phyloP scores from a whole-genome alignment of 208 protist genomes.

The Sergeia podlipaevii region DNA sequence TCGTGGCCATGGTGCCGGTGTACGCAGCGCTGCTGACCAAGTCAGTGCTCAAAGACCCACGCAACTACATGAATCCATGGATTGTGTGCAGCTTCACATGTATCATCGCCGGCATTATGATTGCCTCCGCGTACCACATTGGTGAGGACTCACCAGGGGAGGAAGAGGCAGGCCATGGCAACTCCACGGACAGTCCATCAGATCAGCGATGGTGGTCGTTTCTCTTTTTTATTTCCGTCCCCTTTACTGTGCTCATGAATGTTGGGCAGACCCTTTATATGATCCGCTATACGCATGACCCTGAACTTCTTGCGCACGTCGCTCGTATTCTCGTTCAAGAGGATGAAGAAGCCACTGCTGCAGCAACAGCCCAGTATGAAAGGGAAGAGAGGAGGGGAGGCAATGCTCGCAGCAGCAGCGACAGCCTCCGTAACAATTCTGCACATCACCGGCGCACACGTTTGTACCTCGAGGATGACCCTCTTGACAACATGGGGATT shows the following conservation, averaged over 20 bases:
- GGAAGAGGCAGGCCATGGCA: constrained; percentile 9
- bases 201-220: constrained; percentile 67
- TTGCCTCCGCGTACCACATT: constrained; percentile 51
- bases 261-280: constrained; percentile 82
- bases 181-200: too few relatives aligned
- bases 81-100: constrained; percentile 54
- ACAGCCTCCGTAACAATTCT: neutral
- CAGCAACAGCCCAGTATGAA: too few relatives aligned
- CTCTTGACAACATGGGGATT: too few relatives aligned
- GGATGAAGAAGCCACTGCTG: constrained; percentile 1
- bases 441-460: neutral
- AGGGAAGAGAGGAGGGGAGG: too few relatives aligned
- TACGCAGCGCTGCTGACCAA: constrained; percentile 73
- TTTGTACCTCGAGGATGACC: neutral
- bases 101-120: constrained; percentile 57
- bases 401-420: too few relatives aligned
- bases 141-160: constrained; percentile 16
- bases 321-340: constrained; percentile 9
- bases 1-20: constrained; percentile 63
- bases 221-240: constrained; percentile 79
- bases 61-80: constrained; percentile 56
- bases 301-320: constrained; percentile 44
- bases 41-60: constrained; percentile 66
- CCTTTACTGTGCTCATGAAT: constrained; percentile 71
- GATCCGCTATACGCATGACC: constrained; percentile 74